These are phyloP conservation scores for Beauveria varroae DNA, from an alignment of 2,329 filamentous ascomycete species.

Conservation along the genomic window DNA sequence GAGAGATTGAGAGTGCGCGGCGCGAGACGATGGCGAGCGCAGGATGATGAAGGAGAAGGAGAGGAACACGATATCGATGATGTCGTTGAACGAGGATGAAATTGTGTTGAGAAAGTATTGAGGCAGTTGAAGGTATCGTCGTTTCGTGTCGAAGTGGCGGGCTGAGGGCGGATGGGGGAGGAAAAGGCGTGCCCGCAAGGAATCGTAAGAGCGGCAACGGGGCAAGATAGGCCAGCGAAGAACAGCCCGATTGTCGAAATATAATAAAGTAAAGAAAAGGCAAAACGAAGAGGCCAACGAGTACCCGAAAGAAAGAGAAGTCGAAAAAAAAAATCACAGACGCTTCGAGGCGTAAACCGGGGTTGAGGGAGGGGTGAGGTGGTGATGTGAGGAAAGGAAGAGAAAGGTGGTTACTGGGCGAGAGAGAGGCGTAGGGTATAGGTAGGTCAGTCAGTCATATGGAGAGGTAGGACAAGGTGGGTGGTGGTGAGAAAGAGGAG, in stretches of 20 bases:
- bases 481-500: neutral
- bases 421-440: neutral
- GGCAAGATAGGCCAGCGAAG: neutral
- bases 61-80: neutral
- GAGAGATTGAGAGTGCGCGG: neutral
- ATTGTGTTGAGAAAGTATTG: neutral
- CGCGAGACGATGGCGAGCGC: neutral
- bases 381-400: constrained; percentile 10
- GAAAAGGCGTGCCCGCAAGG: neutral
- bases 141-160: constrained; percentile 1
- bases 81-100: neutral
- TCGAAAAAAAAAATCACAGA: constrained; percentile 13
- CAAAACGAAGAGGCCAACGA: neutral
- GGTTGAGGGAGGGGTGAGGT: constrained; percentile 4
- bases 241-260: neutral
- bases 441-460: neutral
- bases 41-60: neutral
- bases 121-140: neutral
- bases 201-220: neutral
- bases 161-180: constrained; percentile 2
- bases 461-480: neutral
- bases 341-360: neutral
- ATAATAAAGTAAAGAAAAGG: neutral
- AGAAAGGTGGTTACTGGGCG: neutral
- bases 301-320: constrained; percentile 6